Conservation (phyloP, 2,329 filamentous ascomycete genomes). For the Aspergillus candidus region DNA sequence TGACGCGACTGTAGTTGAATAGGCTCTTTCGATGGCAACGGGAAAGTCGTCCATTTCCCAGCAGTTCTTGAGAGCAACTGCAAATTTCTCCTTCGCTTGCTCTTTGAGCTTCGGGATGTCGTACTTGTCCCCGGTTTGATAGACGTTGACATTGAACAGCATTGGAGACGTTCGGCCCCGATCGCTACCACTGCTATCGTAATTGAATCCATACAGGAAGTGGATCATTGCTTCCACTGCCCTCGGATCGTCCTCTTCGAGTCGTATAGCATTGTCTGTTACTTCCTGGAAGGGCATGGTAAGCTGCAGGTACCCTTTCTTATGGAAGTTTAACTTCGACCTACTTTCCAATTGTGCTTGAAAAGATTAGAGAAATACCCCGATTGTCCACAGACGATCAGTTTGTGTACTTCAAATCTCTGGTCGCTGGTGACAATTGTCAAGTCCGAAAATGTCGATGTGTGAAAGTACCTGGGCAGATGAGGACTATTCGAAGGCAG, state of each 20-base stretch:
- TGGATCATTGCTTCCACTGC: constrained; percentile 20
- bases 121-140: constrained; percentile 23
- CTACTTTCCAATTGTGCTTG: constrained; percentile 9
- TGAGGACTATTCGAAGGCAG: too few species aligned
- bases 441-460: constrained; percentile 11
- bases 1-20: background rate
- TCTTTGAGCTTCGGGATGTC: constrained; percentile 15
- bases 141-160: constrained; percentile 20
- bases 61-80: constrained; percentile 7
- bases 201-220: constrained; percentile 21
- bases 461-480: constrained; percentile 1
- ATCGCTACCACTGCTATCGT: constrained; percentile 14
- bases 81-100: constrained; percentile 16
- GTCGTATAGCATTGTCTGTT: constrained; percentile 2
- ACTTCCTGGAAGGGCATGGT: too few species aligned
- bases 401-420: constrained; percentile 13
- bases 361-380: constrained; percentile 12
- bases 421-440: constrained; percentile 8
- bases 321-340: background rate
- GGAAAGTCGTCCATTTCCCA: constrained; percentile 20
- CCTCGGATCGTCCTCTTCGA: constrained; percentile 15
- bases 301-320: too few species aligned
- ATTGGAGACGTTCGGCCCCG: constrained; percentile 13
- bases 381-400: constrained; percentile 14
- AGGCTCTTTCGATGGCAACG: constrained; percentile 5